Conservation (phyloP, 306 rosid species). For the Phaseolus lunatus region DNA sequence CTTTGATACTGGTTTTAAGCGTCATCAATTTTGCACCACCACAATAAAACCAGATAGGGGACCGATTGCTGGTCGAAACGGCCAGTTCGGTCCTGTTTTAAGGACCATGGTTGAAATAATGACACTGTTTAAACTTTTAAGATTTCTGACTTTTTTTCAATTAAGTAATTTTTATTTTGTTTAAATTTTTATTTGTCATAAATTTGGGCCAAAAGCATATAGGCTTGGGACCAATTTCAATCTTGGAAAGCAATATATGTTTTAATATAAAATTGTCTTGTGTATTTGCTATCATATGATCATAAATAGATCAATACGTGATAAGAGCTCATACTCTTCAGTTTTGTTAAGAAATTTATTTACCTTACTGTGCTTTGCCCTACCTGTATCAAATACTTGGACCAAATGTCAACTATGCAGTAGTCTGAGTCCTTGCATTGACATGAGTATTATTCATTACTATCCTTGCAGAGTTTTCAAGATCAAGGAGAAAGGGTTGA, state of each 20-base stretch:
- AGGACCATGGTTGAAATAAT: slow-evolving; percentile 9
- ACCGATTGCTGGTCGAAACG: no score
- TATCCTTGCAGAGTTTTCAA: slow-evolving; percentile 61
- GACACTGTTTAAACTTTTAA: neutral
- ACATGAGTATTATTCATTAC: slow-evolving; percentile 26
- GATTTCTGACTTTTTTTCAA: no score
- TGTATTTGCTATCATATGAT: neutral
- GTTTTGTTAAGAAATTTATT: slow-evolving; percentile 16
- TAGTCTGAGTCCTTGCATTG: slow-evolving; percentile 11
- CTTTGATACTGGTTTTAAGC: no score
- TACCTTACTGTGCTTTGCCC: neutral
- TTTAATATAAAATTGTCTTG: neutral
- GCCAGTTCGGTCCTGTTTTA: no score
- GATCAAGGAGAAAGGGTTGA: slow-evolving; percentile 87
- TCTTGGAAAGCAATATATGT: neutral
- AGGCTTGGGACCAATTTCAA: slow-evolving; percentile 15
- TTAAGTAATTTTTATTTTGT: neutral
- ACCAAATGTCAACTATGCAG: slow-evolving; percentile 15
- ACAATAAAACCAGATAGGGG: no score
- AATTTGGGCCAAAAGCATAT: neutral
- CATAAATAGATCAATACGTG: slow-evolving; percentile 25
- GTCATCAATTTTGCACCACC: no score
- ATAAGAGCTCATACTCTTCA: neutral
- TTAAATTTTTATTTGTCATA: slow-evolving; percentile 11
- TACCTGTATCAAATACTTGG: slow-evolving; percentile 10